These are phyloP conservation scores for Protomyces macrosporus DNA, from an alignment of 1,139 yeast species.

Conservation along the genomic window DNA sequence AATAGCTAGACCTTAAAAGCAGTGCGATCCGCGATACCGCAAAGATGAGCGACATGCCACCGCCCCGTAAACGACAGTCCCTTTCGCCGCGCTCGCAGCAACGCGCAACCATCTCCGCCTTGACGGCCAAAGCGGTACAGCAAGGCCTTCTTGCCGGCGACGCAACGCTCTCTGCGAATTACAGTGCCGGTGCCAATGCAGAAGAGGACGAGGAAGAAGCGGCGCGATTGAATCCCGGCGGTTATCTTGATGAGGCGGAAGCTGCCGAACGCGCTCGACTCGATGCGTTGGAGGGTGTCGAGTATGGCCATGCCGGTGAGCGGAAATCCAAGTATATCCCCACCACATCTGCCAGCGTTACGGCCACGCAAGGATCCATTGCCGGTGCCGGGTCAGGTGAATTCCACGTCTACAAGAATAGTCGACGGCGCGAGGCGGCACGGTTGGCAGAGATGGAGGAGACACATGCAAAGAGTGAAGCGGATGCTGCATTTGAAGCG, in stretches of 20 bases:
- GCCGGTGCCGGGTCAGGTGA: slow-evolving; percentile 44
- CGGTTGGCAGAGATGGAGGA: slow-evolving; percentile 34
- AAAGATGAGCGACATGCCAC: not conserved
- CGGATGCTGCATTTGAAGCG: slow-evolving; percentile 35
- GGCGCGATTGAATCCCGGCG: not conserved
- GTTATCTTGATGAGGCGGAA: not conserved
- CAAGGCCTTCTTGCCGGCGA: not conserved
- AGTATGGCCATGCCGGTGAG: not conserved
- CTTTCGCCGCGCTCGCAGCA: not conserved
- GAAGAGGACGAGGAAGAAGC: not conserved
- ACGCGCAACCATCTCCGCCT: not conserved
- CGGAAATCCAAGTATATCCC: slow-evolving; percentile 20
- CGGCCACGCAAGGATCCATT: slow-evolving; percentile 37
- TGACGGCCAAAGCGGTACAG: not conserved
- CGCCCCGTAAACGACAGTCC: not conserved
- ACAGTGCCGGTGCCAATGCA: not conserved
- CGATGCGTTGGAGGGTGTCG: not conserved
- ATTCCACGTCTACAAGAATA: slow-evolving; percentile 40
- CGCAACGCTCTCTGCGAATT: no score
- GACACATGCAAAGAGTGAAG: slow-evolving; percentile 34
- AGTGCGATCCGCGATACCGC: no score
- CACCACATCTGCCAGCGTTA: slow-evolving; percentile 33
- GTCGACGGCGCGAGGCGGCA: slow-evolving; percentile 38
- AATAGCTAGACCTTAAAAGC: no score
- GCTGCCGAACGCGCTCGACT: not conserved